phyloP scores from a whole-genome alignment of 179 eudicot species.

The Camellia oleifera region DNA sequence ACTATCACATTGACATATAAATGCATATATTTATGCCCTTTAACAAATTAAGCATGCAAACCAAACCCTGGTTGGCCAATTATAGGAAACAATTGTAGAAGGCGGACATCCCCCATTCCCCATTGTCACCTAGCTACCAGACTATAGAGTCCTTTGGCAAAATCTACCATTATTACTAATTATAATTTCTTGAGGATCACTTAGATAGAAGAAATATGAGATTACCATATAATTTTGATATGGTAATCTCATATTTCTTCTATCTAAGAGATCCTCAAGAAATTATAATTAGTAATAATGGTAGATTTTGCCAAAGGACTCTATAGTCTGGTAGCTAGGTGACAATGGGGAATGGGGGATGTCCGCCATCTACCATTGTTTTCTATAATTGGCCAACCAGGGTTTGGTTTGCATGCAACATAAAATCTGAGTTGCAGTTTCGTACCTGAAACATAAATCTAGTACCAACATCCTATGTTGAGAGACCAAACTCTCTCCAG shows the following conservation, averaged over 20 bases:
- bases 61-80: not conserved
- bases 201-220: not conserved
- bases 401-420: slow-evolving; percentile 5
- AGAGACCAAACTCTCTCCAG: too few relatives aligned
- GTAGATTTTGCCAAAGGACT: not conserved
- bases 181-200: not conserved
- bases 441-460: too few relatives aligned
- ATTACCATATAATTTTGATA: not conserved
- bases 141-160: not conserved
- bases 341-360: not conserved
- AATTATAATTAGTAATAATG: not conserved
- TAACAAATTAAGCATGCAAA: not conserved
- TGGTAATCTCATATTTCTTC: not conserved
- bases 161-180: not conserved
- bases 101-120: not conserved
- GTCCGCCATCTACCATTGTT: not conserved
- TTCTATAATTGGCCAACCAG: not conserved
- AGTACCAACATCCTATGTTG: too few relatives aligned
- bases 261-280: not conserved
- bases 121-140: not conserved
- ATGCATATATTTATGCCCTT: not conserved
- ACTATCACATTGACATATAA: not conserved
- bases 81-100: not conserved
- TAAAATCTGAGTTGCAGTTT: too few relatives aligned
- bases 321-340: too few relatives aligned